Base-by-base conservation (phyloP, 2,329 filamentous ascomycete species). In the Sporothrix pseudoabietina region DNA sequence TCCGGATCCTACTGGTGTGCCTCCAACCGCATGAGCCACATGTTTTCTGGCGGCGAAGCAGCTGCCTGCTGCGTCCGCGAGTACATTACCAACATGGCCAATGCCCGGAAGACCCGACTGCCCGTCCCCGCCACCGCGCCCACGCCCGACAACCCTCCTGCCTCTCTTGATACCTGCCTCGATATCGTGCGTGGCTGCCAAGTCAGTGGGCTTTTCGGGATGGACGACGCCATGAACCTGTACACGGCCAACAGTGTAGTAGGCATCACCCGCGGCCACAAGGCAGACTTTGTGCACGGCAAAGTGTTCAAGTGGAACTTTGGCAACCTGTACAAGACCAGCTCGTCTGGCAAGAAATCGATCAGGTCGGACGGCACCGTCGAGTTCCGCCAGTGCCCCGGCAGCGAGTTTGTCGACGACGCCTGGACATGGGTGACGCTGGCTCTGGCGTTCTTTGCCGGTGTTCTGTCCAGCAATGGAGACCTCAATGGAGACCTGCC, bases 281-380 rank as follows among this genome's bases (percentile, higher is more conserved):
- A 77, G 63, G 74, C 77, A 52, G 79, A 82, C 71, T 82, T 82
- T 73, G 76, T 83, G 30, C 78, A 80, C 57, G 81, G 81, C 14
- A 82, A 82, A 71, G 79, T 81, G 41, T 83, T 81, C 76, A 83
- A 82, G 78, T 83, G 82, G 82, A 79, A 83, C 69, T 80, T 83
- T 70, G 77, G 79, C 0, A 78, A 79, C 1, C 66, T 72, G 30
- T 54, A 73, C 30, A 30, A 54, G 35, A 26, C n/a, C 9, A 47
- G 65, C 2, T 44, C 71, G 47, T 19, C 57, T 26, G 47, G 49
- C 2, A 4, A 4, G 41, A 71, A 61, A 30, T 14, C 19, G 14
- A 19, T 47, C 39, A 35, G 6, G 12, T 4, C 16, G 19, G 74
- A 76, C n/a, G 80, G 79, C 6, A 81, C 80, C 8, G 76, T 83